These are phyloP conservation scores for Nakazawaea ambrosiae DNA, from an alignment of 805 yeast species.

Conservation along the genomic window DNA sequence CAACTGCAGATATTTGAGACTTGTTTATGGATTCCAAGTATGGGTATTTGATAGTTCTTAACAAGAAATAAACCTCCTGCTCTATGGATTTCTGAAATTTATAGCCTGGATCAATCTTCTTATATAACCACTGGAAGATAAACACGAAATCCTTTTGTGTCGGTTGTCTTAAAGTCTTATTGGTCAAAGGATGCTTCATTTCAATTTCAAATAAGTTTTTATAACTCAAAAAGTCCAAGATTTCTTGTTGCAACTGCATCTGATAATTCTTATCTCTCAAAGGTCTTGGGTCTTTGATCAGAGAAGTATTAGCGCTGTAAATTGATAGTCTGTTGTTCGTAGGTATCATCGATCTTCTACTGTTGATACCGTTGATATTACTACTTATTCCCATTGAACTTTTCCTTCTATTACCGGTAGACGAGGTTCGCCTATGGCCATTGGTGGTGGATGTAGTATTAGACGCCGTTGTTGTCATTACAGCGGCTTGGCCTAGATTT, in stretches of 20 bases:
- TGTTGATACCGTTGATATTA: background rate
- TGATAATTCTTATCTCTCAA: constrained; percentile 68
- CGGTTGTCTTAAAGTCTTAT: constrained; percentile 62
- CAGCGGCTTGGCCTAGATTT: constrained; percentile 9
- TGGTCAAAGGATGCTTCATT: constrained; percentile 61
- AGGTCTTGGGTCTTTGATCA: constrained; percentile 61
- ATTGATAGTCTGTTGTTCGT: constrained; percentile 7
- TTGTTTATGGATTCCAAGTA: constrained; percentile 74
- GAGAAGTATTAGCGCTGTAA: background rate
- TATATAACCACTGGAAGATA: constrained; percentile 76
- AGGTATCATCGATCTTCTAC: constrained; percentile 4
- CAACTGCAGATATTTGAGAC: constrained; percentile 85
- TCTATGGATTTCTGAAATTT: constrained; percentile 63
- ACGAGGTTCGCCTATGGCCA: constrained; percentile 3
- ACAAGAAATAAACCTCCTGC: constrained; percentile 61
- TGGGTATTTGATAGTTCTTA: constrained; percentile 69
- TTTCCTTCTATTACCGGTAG: constrained; percentile 3
- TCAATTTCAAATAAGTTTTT: constrained; percentile 66
- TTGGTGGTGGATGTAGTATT: background rate
- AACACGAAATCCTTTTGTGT: constrained; percentile 80
- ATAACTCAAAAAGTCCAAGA: constrained; percentile 51
- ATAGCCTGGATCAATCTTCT: constrained; percentile 73
- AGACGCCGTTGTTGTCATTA: background rate
- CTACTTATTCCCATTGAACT: too few relatives aligned
- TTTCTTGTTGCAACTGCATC: constrained; percentile 54